These are phyloP conservation scores for Pyrus pyrifolia DNA, from an alignment of 306 rosid species.

Conservation along the genomic window DNA sequence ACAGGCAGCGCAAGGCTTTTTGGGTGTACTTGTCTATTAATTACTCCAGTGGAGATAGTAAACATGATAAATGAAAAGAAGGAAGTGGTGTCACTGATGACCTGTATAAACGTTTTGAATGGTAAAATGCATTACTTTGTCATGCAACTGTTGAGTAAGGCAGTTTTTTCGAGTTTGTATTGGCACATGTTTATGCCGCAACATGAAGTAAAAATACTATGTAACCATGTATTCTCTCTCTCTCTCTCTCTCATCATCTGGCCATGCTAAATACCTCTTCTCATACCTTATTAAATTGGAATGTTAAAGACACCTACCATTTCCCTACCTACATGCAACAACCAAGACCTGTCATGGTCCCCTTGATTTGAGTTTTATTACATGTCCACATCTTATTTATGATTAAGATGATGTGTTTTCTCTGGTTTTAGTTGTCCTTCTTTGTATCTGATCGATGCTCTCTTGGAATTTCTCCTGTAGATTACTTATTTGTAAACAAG, in stretches of 20 bases:
- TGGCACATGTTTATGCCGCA: no score
- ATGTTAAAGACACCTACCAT: neutral
- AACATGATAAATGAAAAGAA: no score
- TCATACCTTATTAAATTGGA: neutral
- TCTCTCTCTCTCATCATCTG: no score
- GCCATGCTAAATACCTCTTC: neutral
- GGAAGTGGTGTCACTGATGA: no score
- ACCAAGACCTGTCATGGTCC: neutral
- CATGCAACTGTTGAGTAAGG: neutral
- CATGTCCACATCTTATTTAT: neutral
- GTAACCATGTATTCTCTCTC: no score
- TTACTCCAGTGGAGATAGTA: no score
- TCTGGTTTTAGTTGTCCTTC: neutral
- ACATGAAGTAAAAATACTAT: no score
- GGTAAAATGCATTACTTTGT: neutral
- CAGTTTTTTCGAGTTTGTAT: no score
- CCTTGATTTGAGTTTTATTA: neutral
- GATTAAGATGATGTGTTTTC: neutral
- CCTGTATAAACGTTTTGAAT: neutral
- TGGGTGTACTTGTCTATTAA: no score
- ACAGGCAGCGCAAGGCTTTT: no score
- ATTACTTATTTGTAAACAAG: neutral
- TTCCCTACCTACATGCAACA: neutral
- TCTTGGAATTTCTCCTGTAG: neutral
- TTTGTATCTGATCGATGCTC: neutral